Conservation (phyloP, 1,284 basidiomycete species). For the Earliella scabrosa region DNA sequence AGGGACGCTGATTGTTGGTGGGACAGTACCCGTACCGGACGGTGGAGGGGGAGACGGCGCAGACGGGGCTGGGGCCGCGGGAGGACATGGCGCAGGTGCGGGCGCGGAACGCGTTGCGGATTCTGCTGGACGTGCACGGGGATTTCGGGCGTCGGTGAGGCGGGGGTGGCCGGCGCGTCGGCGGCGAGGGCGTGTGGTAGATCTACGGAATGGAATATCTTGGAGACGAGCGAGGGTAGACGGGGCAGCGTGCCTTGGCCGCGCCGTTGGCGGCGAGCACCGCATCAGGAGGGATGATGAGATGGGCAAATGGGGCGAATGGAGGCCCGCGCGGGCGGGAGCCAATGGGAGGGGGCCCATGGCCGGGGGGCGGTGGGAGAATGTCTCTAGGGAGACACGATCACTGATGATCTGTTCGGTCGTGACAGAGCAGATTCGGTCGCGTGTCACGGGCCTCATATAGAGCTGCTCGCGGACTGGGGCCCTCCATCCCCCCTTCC, state of each 20-base stretch:
- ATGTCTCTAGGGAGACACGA: conserved; percentile 42
- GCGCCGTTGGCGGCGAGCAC: neutral
- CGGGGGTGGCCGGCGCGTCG: conserved; percentile 1
- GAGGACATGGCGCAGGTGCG: conserved; percentile 89
- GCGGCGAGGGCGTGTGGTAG: neutral
- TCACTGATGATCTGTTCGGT: conserved; percentile 33
- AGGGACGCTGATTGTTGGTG: conserved; percentile 27
- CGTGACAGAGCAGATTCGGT: conserved; percentile 28
- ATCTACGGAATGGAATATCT: conserved; percentile 6
- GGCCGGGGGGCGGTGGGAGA: conserved; percentile 9
- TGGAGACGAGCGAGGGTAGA: no score
- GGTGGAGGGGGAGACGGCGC: conserved; percentile 62
- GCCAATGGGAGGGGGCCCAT: conserved; percentile 33
- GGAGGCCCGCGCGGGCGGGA: neutral
- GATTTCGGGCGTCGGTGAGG: conserved; percentile 56
- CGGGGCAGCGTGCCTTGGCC: neutral
- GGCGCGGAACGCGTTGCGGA: conserved; percentile 93
- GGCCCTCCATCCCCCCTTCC: conserved; percentile 33
- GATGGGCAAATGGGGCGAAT: conserved; percentile 21
- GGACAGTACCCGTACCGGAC: conserved; percentile 78
- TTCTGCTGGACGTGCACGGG: conserved; percentile 82
- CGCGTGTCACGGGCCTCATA: conserved; percentile 26
- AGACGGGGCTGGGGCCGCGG: conserved; percentile 72
- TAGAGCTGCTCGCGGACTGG: conserved; percentile 21
- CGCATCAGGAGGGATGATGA: neutral